These are phyloP conservation scores for Phyllosticta citrichinensis DNA, from an alignment of 2,329 filamentous ascomycete species.

Conservation along the genomic window DNA sequence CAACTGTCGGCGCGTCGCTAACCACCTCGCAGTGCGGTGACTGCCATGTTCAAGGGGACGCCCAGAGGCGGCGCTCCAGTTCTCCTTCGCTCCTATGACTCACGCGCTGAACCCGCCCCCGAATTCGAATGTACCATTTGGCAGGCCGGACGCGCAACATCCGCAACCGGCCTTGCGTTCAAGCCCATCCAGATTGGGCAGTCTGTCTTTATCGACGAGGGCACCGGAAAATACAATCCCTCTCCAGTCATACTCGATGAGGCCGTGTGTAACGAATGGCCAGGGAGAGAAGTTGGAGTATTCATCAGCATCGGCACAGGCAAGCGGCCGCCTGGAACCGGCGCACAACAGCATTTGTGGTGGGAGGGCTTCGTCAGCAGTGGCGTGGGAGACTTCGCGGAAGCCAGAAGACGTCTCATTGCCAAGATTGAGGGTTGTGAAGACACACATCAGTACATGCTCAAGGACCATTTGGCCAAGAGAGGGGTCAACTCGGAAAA, in stretches of 20 bases:
- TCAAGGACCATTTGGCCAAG: conserved; percentile 63
- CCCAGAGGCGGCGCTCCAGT: conserved; percentile 56
- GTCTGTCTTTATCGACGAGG: conserved; percentile 88
- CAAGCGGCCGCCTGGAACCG: conserved; percentile 64
- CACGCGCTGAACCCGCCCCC: conserved; percentile 77
- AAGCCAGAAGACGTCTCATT: conserved; percentile 75
- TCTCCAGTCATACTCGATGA: conserved; percentile 79
- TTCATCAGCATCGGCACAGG: conserved; percentile 94
- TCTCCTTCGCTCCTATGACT: conserved; percentile 87
- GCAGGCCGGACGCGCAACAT: conserved; percentile 94
- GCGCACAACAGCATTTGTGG: conserved; percentile 64
- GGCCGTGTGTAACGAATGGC: conserved; percentile 87
- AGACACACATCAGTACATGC: conserved; percentile 77
- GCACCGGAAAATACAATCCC: conserved; percentile 84
- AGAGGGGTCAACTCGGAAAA: conserved; percentile 77
- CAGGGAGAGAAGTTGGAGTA: conserved; percentile 81
- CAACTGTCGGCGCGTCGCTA: conserved; percentile 11
- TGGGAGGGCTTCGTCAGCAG: conserved; percentile 75
- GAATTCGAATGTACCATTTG: conserved; percentile 94
- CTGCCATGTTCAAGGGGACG: conserved; percentile 81
- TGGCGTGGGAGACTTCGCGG: conserved; percentile 75
- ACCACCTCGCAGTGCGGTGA: conserved; percentile 58
- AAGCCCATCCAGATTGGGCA: conserved; percentile 93
- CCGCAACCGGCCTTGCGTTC: conserved; percentile 82
- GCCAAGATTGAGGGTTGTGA: conserved; percentile 94